Evolutionary conservation across 2,329 filamentous ascomycete genomes (phyloP), one percentile per base, ranked within the genome.

Genomic region (Nemania sp.): DNA sequence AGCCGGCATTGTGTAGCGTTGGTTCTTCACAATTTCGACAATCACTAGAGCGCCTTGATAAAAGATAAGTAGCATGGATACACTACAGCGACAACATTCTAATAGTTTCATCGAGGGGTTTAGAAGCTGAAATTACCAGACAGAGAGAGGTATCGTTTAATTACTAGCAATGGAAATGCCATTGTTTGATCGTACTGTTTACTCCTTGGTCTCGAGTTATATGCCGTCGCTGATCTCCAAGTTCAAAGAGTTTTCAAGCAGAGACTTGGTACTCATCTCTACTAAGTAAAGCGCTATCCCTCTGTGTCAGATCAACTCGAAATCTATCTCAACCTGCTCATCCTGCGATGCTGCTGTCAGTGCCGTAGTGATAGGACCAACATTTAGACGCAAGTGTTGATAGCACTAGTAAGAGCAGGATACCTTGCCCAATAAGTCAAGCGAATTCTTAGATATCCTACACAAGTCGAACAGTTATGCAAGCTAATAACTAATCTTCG

Each of bases 231-330:
- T 49, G 24, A 55, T 26, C 27, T 56, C 60, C 32, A 60, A 29
- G 47, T 47, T 68, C 20, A 56, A n/a, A 4, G 41, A 22, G 29
- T 45, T 59, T n/a, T 55, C 56, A 41, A 67, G 53, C 18, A 61
- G 26, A 11, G 55, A 61, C 26, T 24, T 64, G 41, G 61, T 59
- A n/a, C 20, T 35, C 10, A 49, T 49, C 49, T 55, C 49, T 4
- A 60, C 54, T n/a, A n/a, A n/a, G n/a, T 29, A 49, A 18, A 41
- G 24, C 64, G 22, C 59, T 43, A 3, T 45, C 43, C 27, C 38
- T 13, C 52, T 58, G 63, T 29, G 15, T 11, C 32, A 57, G 3
- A 13, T 63, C 59, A 11, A 63, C 13, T 35, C 63, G 53, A 26
- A 67, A 58, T 13, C 58, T 58, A 27, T 57, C 64, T 22, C 52